A percentile compares a stretch with the other conserved stretches of the same genome.
Conservation (phyloP, 257 asterid genomes). For the Plantago elongata region DNA sequence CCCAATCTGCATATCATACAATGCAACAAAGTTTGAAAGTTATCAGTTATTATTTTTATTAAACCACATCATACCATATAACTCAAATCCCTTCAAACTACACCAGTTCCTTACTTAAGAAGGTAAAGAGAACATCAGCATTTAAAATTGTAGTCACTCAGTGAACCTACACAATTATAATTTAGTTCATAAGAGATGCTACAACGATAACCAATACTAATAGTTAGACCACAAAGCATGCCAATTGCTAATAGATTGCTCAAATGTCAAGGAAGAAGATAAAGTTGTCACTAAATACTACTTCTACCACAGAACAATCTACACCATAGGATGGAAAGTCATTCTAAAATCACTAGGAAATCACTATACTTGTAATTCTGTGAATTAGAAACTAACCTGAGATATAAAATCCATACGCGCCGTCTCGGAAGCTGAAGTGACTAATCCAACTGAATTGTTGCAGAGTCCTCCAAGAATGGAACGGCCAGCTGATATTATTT, state of each 20-base stretch:
- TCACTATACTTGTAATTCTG: not conserved
- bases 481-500: constrained; percentile 46
- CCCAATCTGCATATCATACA: no score
- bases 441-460: constrained; percentile 35
- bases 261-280: not conserved
- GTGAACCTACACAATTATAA: not conserved
- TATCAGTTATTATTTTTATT: not conserved
- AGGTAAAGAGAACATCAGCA: not conserved
- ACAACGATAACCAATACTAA: no score
- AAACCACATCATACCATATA: not conserved
- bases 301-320: not conserved
- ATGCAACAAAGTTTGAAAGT: no score
- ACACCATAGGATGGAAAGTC: not conserved
- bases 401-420: constrained; percentile 29
- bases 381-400: constrained; percentile 43
- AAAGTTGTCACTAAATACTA: not conserved
- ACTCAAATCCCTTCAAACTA: not conserved
- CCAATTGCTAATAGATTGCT: no score
- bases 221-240: no score
- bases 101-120: not conserved
- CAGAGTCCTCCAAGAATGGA: constrained; percentile 54
- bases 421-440: constrained; percentile 36
- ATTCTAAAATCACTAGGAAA: constrained; percentile 8
- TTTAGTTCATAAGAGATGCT: no score
- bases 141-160: not conserved